Conservation (phyloP, 805 yeast species). For the Kodamaea kaohsiungensis region DNA sequence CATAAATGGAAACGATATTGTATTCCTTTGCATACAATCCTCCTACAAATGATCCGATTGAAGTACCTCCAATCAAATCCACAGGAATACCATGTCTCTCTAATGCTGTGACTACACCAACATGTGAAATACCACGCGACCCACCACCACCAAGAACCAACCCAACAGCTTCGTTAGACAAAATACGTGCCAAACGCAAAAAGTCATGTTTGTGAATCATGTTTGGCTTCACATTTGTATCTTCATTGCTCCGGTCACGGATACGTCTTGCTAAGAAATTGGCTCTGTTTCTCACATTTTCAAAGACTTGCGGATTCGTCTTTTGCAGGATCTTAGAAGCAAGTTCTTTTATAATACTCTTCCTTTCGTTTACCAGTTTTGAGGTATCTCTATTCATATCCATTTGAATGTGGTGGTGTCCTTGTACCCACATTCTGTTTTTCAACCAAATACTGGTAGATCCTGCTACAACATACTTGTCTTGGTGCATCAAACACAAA, state of each 20-base stretch:
- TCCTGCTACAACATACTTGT: slow-evolving; percentile 80
- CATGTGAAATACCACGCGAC: slow-evolving; percentile 89
- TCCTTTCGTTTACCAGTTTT: slow-evolving; percentile 8
- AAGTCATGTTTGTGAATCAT: slow-evolving; percentile 82
- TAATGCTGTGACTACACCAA: slow-evolving; percentile 86
- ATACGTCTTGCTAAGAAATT: slow-evolving; percentile 28
- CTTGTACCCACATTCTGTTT: slow-evolving; percentile 84
- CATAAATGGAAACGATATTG: slow-evolving; percentile 87
- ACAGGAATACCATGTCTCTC: slow-evolving; percentile 93
- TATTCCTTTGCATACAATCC: slow-evolving; percentile 93
- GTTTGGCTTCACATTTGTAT: slow-evolving; percentile 27
- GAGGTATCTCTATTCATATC: slow-evolving; percentile 21
- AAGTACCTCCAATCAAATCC: slow-evolving; percentile 93
- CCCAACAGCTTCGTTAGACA: slow-evolving; percentile 93
- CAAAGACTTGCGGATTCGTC: slow-evolving; percentile 38
- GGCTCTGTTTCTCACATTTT: slow-evolving; percentile 32
- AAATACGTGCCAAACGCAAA: slow-evolving; percentile 80
- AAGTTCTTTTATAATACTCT: slow-evolving; percentile 30
- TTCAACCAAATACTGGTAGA: slow-evolving; percentile 83
- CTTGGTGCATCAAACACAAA: slow-evolving; percentile 79
- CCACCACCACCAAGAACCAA: slow-evolving; percentile 98
- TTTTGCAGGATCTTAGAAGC: slow-evolving; percentile 35
- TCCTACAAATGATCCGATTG: slow-evolving; percentile 94
- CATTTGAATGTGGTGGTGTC: slow-evolving; percentile 91
- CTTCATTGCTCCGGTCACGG: slow-evolving; percentile 20